Evolutionary conservation across 2,329 filamentous ascomycete species (phyloP).

Genomic region (Exophiala aquamarina): DNA sequence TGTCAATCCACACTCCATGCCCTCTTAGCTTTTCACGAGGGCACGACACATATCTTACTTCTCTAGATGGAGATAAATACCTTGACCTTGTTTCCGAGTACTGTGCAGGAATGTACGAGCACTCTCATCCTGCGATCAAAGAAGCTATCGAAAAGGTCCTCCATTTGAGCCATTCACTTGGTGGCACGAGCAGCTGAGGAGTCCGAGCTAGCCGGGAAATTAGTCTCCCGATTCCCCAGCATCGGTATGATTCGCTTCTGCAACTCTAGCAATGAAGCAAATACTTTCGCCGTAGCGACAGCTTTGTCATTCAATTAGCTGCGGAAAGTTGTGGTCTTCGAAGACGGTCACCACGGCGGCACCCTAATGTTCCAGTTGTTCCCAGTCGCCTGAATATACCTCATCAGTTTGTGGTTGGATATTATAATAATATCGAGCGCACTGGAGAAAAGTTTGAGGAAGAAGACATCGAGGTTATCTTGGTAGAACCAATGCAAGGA

Average conservation of each 20-base stretch:
- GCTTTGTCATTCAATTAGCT: conserved; percentile 47
- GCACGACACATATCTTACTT: conserved; percentile 30
- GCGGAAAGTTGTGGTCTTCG: conserved; percentile 50
- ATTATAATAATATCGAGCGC: conserved; percentile 59
- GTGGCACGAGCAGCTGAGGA: conserved; percentile 55
- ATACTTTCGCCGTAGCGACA: conserved; percentile 57
- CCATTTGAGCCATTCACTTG: conserved; percentile 53
- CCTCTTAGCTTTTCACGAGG: conserved; percentile 32
- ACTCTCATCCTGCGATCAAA: conserved; percentile 58
- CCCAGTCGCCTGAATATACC: too few relatives aligned
- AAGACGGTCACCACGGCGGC: conserved; percentile 74
- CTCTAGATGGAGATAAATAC: conserved; percentile 42
- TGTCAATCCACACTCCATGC: conserved; percentile 33
- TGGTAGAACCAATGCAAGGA: conserved; percentile 65
- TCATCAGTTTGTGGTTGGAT: conserved; percentile 57
- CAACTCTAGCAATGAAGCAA: conserved; percentile 67
- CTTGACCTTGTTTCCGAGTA: conserved; percentile 63
- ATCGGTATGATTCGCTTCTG: conserved; percentile 58
- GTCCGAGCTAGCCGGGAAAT: conserved; percentile 47
- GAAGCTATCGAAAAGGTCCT: conserved; percentile 48
- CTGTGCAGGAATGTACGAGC: conserved; percentile 65
- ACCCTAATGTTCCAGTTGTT: conserved; percentile 33
- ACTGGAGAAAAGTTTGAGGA: conserved; percentile 44
- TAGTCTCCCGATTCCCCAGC: conserved; percentile 52
- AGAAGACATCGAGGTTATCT: conserved; percentile 56